Conservation (phyloP, 106 monocot genomes). For the Phalaenopsis aphrodite region DNA sequence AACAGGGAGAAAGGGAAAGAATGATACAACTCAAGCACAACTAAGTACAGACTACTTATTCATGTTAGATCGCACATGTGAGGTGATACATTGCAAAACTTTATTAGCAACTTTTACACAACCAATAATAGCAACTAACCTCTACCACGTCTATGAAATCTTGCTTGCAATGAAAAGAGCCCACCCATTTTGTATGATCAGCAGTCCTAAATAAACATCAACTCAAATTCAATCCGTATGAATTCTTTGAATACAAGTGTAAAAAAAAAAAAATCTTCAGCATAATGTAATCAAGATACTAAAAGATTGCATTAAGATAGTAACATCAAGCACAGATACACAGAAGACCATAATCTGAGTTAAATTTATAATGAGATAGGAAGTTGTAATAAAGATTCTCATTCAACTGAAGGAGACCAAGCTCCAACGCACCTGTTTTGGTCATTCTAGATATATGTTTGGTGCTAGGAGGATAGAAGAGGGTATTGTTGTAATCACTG, state of each 20-base stretch:
- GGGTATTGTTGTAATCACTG: not conserved
- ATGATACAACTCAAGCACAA: too few relatives aligned
- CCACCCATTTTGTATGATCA: constrained; percentile 97
- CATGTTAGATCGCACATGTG: not conserved
- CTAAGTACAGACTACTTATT: not conserved
- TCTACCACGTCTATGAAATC: constrained; percentile 96
- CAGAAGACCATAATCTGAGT: not conserved
- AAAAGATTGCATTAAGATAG: not conserved
- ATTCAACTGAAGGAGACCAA: not conserved
- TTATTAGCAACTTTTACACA: not conserved
- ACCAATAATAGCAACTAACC: constrained; percentile 31
- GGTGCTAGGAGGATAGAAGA: not conserved
- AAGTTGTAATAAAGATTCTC: not conserved
- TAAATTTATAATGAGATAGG: not conserved
- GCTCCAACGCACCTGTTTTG: not conserved
- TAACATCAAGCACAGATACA: not conserved
- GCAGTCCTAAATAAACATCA: constrained; percentile 47
- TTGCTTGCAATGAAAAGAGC: constrained; percentile 74
- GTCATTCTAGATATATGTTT: not conserved
- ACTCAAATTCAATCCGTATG: not conserved
- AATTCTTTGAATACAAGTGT: not conserved
- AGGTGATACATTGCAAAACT: not conserved
- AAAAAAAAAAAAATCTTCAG: not conserved
- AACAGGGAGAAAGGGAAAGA: too few relatives aligned
- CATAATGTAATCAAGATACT: not conserved